Base-by-base conservation (phyloP, 371 early-diverging fungal species). In the Apophysomyces trapeziformis region DNA sequence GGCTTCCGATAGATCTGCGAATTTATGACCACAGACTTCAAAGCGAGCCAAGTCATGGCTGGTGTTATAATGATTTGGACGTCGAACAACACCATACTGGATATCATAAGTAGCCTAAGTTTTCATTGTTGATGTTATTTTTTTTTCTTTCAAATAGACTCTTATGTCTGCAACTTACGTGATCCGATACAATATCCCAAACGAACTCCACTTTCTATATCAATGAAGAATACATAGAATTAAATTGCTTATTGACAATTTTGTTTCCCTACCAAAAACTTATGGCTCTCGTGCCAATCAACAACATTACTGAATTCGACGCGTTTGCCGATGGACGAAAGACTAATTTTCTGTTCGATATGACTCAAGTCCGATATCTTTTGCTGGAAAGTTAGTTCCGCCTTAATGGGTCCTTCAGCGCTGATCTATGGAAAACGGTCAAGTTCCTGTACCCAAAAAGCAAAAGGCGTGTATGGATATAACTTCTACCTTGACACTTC, bases 61-160 rank as follows among this genome's bases (percentile, higher is more conserved):
- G 1, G 93, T 95, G 77, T 98, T 99, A 83, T 87, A 95, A 57
- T 96, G 96, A 1, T 95, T 97, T 1, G 98, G 96, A 38, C 99
- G 85, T 74, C 92, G 90, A 14, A 97, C 82, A 35, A 87, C 88
- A 13, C 99, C 98, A 78, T 93, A 96, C 76, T 95, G 96, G 5
- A 95, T 94, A 68, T 99, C 98, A 70, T 96, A 99, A 0, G 96
- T 97, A 11, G 97, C 96, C 80, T 82, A 68, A 26, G 32, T 26
- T 3, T 3, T 2, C 32, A 26, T 26, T 26, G 32, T 26, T 26
- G 2, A 26, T 1, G 32, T 26, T 26, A 26, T 26, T 26, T 26
- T 26, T 26, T 26, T 18, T 47, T 18, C 2, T 41, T 3, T 35
- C 12, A 21, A 18, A 7, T 35, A 32, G 41, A n/a, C 18, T 50